Base-by-base conservation (phyloP, 1,284 basidiomycete species). In the Ganoderma sp. region DNA sequence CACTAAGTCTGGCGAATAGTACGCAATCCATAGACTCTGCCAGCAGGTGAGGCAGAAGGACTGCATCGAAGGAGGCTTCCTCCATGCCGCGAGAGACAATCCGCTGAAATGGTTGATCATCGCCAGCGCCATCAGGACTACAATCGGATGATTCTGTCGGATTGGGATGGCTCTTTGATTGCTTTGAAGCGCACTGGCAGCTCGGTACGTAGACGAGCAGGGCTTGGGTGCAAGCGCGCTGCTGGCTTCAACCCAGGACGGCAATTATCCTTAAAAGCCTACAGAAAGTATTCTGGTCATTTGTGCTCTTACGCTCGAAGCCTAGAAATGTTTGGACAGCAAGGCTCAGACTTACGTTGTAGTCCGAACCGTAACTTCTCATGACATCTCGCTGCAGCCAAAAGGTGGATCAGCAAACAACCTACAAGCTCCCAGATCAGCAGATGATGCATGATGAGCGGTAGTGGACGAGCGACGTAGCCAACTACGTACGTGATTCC, bases 21-120 rank as follows among this genome's bases (percentile, higher is more conserved):
- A 32, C 32, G 5, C 32, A 32, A 5, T 32, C 32, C 32, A 32
- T 32, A 32, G 3, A n/a, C 48, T 25, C 25, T 52, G 48, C 22
- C 12, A 22, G 6, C 3, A 10, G 22, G 22, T 25, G n/a, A 25
- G 48, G 25, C 48, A 28, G 22, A 52, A 5, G 25, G 48, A 25
- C 48, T 14, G 48, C 9, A 5, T 22, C 22, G 10, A 52, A 52
- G 48, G 48, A n/a, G 10, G 48, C 12, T 14, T 56, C 52, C 28
- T 56, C 52, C 52, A 34, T 32, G 10, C 4, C 34, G 28, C 28
- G 17, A 56, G 32, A 56, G 6, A 7, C 7, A 56, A 17, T 19
- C 8, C 52, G 52, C 52, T 34, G 28, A 56, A 56, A 56, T 56
- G 52, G 52, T 56, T 56, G 28, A 32, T 34, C 52, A 56, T 17